phyloP scores from a whole-genome alignment of 2,329 filamentous ascomycete species.

The Aphanocladium album region DNA sequence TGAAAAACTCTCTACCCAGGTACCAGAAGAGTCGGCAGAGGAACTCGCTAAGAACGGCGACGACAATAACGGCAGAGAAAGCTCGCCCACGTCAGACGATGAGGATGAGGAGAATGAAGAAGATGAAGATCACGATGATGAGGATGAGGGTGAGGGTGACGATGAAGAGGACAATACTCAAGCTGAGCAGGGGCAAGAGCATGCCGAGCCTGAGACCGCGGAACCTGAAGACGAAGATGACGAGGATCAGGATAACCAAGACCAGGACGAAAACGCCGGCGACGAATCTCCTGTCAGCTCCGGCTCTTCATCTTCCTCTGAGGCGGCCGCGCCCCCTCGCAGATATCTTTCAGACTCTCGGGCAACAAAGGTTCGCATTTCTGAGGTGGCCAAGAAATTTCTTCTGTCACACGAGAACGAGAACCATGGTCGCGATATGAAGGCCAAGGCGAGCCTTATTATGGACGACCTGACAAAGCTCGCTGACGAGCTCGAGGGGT shows the following conservation, averaged over 20 bases:
- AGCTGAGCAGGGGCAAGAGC: slow-evolving; percentile 31
- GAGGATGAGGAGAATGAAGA: slow-evolving; percentile 16
- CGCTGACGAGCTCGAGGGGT: slow-evolving; percentile 64
- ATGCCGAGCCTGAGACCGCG: slow-evolving; percentile 49
- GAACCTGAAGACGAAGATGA: slow-evolving; percentile 46
- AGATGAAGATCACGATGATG: slow-evolving; percentile 18
- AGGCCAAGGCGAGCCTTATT: slow-evolving; percentile 72
- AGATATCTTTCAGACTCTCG: slow-evolving; percentile 43
- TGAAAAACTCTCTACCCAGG: slow-evolving; percentile 62
- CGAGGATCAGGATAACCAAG: slow-evolving; percentile 48
- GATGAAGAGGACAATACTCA: slow-evolving; percentile 34
- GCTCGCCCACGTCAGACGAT: neutral
- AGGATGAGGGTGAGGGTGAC: slow-evolving; percentile 20
- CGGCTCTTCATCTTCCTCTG: slow-evolving; percentile 60
- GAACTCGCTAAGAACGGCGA: slow-evolving; percentile 12
- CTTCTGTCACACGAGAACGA: slow-evolving; percentile 77
- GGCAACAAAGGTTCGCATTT: slow-evolving; percentile 63
- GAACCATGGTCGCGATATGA: slow-evolving; percentile 65
- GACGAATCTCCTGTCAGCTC: slow-evolving; percentile 63
- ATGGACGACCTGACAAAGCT: slow-evolving; percentile 67
- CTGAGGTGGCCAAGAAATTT: slow-evolving; percentile 74
- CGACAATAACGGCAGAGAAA: neutral
- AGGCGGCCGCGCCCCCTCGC: slow-evolving; percentile 50
- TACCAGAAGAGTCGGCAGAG: slow-evolving; percentile 26
- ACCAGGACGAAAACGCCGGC: slow-evolving; percentile 39